Evolutionary conservation across 371 early-diverging fungal species (phyloP).

Genomic region (Smittium mucronatum): DNA sequence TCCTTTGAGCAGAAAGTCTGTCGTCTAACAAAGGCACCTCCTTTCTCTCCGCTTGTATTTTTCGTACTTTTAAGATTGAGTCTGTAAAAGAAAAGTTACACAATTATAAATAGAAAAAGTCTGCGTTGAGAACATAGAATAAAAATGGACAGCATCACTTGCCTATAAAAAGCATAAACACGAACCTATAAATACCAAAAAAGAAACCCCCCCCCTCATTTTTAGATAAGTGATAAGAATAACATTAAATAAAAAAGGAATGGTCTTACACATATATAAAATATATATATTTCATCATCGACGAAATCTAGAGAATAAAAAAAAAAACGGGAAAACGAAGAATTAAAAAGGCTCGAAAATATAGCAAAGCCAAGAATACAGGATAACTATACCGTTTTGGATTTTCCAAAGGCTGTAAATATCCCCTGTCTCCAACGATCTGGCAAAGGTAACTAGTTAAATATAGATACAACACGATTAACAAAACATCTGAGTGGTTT

Average conservation of each 20-base stretch:
- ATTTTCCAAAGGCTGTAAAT: not conserved
- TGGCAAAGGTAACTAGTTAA: conserved; percentile 6
- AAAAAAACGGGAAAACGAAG: not conserved
- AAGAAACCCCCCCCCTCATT: not conserved
- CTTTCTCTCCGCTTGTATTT: conserved; percentile 37
- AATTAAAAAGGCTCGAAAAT: not conserved
- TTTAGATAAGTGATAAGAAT: too few relatives aligned
- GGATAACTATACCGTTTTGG: conserved; percentile 5
- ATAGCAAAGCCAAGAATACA: too few relatives aligned
- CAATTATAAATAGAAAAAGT: not conserved
- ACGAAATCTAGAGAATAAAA: not conserved
- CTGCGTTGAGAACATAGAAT: not conserved
- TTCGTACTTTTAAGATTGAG: conserved; percentile 52
- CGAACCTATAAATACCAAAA: not conserved
- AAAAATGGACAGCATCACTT: not conserved
- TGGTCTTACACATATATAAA: conserved; percentile 10
- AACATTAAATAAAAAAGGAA: too few relatives aligned
- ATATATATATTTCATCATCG: conserved; percentile 1
- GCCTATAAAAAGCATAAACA: conserved; percentile 7
- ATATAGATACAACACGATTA: not conserved
- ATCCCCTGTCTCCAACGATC: conserved; percentile 8
- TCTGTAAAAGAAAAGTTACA: conserved; percentile 32
- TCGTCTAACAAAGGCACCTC: conserved; percentile 27
- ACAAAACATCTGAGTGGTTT: not conserved
- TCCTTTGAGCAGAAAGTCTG: conserved; percentile 44